Evolutionary conservation across 1,284 basidiomycete genomes (phyloP).

Genomic region (Serendipita sp.): DNA sequence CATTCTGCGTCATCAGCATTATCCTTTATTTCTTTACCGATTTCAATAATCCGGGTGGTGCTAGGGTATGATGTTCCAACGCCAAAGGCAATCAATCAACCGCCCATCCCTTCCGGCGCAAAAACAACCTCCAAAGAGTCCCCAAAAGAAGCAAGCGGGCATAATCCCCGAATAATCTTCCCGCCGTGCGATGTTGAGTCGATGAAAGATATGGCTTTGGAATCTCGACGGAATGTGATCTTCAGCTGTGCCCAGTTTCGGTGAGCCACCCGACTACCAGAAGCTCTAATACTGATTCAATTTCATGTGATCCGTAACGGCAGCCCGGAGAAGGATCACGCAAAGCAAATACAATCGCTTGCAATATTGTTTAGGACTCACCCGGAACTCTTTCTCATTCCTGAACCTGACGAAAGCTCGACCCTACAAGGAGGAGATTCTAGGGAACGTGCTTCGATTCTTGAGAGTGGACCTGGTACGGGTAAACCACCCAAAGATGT

Average conservation of each 20-base stretch:
- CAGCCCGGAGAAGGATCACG: constrained; percentile 92
- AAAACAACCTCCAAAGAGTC: not conserved
- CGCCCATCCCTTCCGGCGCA: not conserved
- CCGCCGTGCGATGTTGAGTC: constrained; percentile 84
- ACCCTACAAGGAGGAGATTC: constrained; percentile 11
- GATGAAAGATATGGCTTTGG: constrained; percentile 51
- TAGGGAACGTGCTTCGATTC: constrained; percentile 15
- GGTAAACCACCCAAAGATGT: not conserved
- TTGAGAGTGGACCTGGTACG: not conserved
- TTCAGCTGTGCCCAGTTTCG: constrained; percentile 86
- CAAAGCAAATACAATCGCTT: constrained; percentile 65
- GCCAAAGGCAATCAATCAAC: constrained; percentile 7
- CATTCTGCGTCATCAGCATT: constrained; percentile 24
- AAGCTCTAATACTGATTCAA: too few relatives aligned
- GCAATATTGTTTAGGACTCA: constrained; percentile 41
- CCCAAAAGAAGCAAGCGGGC: not conserved
- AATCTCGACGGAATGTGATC: constrained; percentile 49
- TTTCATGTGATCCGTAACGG: not conserved
- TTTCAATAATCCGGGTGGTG: constrained; percentile 14
- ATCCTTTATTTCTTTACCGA: constrained; percentile 25
- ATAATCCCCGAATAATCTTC: constrained; percentile 29
- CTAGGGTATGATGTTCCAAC: constrained; percentile 16
- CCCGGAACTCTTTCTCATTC: constrained; percentile 31
- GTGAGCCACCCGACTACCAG: constrained; percentile 28
- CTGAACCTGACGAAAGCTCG: constrained; percentile 7